These are phyloP conservation scores for Nicotiana attenuata DNA, from an alignment of 257 asterid genomes.

Conservation along the genomic window DNA sequence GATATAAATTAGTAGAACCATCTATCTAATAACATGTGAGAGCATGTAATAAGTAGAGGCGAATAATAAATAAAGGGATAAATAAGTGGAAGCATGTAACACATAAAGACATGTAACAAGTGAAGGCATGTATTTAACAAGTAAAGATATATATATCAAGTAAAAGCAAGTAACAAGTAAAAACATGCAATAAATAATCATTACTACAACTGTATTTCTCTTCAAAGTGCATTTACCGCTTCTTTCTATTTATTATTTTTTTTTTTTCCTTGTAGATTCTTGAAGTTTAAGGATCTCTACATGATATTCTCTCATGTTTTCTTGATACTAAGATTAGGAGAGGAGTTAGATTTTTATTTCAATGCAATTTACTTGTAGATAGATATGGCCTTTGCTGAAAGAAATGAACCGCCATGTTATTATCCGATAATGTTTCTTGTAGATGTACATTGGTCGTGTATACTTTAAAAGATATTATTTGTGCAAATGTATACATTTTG, in stretches of 20 bases:
- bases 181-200: neutral
- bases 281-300: neutral
- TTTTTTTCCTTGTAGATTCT: neutral
- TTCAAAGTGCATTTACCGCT: neutral
- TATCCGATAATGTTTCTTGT: too few relatives aligned
- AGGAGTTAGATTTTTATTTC: neutral
- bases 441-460: neutral
- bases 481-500: neutral
- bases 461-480: neutral
- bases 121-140: too few relatives aligned
- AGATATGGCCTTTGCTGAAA: neutral
- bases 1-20: too few relatives aligned
- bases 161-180: too few relatives aligned
- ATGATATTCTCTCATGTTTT: neutral
- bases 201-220: neutral
- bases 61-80: too few relatives aligned
- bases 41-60: too few relatives aligned
- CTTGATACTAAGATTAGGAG: neutral
- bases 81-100: too few relatives aligned
- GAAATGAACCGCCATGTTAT: neutral
- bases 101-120: too few relatives aligned
- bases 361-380: neutral
- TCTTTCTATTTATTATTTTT: too few relatives aligned
- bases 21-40: too few relatives aligned
- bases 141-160: too few relatives aligned